Conservation (phyloP, 139 green algal genomes). For the Haematococcus lacustris region DNA sequence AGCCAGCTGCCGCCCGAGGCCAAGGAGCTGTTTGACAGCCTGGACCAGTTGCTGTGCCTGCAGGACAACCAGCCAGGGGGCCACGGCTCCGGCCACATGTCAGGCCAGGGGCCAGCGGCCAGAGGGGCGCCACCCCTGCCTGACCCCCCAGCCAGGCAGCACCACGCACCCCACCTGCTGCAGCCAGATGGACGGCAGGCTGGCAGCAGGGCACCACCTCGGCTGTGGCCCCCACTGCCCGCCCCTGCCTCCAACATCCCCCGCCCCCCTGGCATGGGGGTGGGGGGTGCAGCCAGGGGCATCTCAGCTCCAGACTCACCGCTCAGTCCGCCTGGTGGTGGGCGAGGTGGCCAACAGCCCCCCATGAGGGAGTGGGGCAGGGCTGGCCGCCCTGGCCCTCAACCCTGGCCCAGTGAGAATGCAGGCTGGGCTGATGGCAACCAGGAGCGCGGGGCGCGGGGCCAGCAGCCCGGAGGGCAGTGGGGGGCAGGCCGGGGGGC, state of each 20-base stretch:
- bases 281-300: neutral
- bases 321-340: neutral
- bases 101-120: too few species aligned
- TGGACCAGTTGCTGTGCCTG: constrained; percentile 5
- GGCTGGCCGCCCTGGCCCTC: too few species aligned
- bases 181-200: too few species aligned
- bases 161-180: too few species aligned
- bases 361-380: too few species aligned
- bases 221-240: neutral
- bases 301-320: neutral
- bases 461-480: neutral
- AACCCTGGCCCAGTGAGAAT: neutral
- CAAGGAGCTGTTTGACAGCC: neutral
- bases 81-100: too few species aligned
- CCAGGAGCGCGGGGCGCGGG: neutral
- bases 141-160: too few species aligned
- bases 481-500: neutral
- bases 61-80: too few species aligned
- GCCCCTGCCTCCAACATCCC: neutral
- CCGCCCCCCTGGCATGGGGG: neutral
- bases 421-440: neutral
- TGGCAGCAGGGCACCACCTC: too few species aligned
- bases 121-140: too few species aligned
- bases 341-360: neutral
- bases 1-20: neutral